Evolutionary conservation across 257 asterid species (phyloP), one percentile per base, ranked within the genome.

Genomic region (Penstemon newberryi): DNA sequence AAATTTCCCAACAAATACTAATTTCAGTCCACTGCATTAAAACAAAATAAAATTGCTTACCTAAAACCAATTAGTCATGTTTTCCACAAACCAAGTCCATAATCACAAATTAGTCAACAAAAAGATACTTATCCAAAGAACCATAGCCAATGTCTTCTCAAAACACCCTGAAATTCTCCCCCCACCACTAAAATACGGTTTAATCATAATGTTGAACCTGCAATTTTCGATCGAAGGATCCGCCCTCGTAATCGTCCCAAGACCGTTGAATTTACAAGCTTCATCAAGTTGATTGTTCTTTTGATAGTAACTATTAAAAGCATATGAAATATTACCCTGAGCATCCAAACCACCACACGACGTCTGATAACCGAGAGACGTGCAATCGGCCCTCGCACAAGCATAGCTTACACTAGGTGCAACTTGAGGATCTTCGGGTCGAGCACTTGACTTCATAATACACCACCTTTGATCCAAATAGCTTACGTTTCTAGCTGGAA

Each of bases 221-320:
- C 97, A 90, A 70, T 25, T 86, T 13, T 82, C 92, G 4, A 72
- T 51, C 3, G 96, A 58, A 3, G 97, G 97, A 78, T 90, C 87
- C 4, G 89, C 86, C 58, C 85, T 75, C 4, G 96, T 88, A 12
- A 86, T 63, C 5, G 92, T 85, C 7, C 73, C 94, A 6, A 90
- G 85, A 13, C 92, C 94, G 0, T 68, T 44, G 71, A 90, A 90
- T 72, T 81, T 83, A 65, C 97, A 90, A 11, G 94, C 96, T 0
- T 68, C 84, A 11, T 86, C 89, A 0, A 40, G 77, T 84, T 90
- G 97, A 60, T 90, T 80, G 54, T 76, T 70, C 73, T 72, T 79
- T 85, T 90, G 97, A 72, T 88, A 90, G 64, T 88, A 90, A 78
- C 89, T 90, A 68, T 90, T 90, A 69, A 84, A 90, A 7, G 97